Percentiles rank a stretch among this genome's conserved stretches.
Conservation (phyloP, 257 asterid genomes). For the Jasminum sambac region DNA sequence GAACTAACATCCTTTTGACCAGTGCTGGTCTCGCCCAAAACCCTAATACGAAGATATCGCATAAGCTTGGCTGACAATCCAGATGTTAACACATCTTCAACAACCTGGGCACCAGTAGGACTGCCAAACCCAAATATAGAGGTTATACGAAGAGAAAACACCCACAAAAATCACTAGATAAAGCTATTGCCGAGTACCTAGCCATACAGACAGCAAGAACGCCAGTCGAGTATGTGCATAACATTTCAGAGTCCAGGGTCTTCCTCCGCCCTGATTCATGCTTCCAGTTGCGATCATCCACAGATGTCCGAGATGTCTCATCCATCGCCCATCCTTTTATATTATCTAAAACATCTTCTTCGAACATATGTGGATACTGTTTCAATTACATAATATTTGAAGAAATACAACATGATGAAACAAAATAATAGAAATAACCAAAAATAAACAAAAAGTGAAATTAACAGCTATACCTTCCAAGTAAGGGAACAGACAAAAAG, state of each 20-base stretch:
- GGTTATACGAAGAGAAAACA: conserved; percentile 14
- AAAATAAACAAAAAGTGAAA: conserved; percentile 2
- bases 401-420: conserved; percentile 26
- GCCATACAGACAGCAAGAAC: conserved; percentile 90
- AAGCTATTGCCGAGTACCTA: conserved; percentile 44
- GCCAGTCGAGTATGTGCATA: conserved; percentile 79
- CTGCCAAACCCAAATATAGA: conserved; percentile 23
- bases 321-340: conserved; percentile 91
- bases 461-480: conserved; percentile 61
- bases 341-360: conserved; percentile 77
- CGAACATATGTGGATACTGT: conserved; percentile 95
- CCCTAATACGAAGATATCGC: conserved; percentile 76
- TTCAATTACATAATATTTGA: conserved; percentile 28
- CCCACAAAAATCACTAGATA: background rate
- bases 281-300: conserved; percentile 70
- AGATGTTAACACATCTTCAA: conserved; percentile 90
- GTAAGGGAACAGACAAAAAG: conserved; percentile 89
- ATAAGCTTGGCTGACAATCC: conserved; percentile 91
- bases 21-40: conserved; percentile 65
- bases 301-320: conserved; percentile 52
- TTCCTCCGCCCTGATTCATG: conserved; percentile 61
- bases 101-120: conserved; percentile 83
- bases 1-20: conserved; percentile 62
- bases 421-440: conserved; percentile 13
- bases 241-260: conserved; percentile 73